Evolutionary conservation across 148 eudicot species (phyloP).

Genomic region (Simmondsia chinensis): DNA sequence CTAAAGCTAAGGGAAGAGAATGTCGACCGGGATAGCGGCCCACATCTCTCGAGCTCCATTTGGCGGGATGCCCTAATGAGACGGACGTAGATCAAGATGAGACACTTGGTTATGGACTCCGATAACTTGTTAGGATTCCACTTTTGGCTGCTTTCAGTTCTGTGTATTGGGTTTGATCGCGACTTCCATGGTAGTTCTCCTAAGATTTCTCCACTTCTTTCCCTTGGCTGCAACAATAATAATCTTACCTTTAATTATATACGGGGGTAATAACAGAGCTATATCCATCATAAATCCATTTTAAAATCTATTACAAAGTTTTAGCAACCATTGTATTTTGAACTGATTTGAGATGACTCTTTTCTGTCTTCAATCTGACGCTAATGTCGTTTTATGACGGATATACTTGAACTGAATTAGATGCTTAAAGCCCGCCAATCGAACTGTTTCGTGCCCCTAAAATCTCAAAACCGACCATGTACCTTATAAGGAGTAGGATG

Average conservation of each 20-base stretch:
- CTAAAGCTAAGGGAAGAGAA: slow-evolving; percentile 52
- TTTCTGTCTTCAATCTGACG: too few species aligned
- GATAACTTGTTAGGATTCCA: slow-evolving; percentile 78
- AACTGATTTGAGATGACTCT: too few species aligned
- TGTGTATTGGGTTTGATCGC: slow-evolving; percentile 15
- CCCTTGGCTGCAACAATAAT: slow-evolving; percentile 22
- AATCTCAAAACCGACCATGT: too few species aligned
- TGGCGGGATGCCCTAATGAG: slow-evolving; percentile 65
- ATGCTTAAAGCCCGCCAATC: too few species aligned
- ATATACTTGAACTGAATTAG: too few species aligned
- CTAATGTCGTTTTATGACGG: too few species aligned
- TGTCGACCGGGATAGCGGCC: slow-evolving; percentile 51
- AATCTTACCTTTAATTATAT: too few species aligned
- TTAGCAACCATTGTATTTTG: too few species aligned
- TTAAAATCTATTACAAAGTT: too few species aligned
- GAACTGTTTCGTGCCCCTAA: too few species aligned
- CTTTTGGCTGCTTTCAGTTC: slow-evolving; percentile 36
- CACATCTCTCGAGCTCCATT: slow-evolving; percentile 72
- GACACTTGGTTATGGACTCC: slow-evolving; percentile 78
- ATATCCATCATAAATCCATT: too few species aligned
- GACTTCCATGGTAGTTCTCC: slow-evolving; percentile 24
- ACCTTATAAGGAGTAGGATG: slow-evolving; percentile 65
- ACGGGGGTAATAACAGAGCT: background rate
- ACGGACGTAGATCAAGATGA: slow-evolving; percentile 63
- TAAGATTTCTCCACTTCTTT: slow-evolving; percentile 27